phyloP scores from a whole-genome alignment of 495 filamentous ascomycete genomes.

The Daldinia grandis region DNA sequence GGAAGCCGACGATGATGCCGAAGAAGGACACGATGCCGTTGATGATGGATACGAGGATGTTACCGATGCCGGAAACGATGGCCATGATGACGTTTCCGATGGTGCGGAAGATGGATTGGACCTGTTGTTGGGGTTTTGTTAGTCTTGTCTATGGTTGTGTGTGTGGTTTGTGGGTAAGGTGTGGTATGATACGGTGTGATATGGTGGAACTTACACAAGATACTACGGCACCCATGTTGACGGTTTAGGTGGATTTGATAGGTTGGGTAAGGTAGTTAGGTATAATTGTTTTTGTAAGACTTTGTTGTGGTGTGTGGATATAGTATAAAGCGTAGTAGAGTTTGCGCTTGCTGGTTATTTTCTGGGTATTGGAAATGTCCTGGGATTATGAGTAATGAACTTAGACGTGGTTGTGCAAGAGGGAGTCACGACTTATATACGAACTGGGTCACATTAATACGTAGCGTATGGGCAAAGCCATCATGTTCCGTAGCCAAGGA shows the following conservation, averaged over 20 bases:
- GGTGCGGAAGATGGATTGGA: constrained; percentile 78
- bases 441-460: constrained; percentile 9
- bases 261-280: neutral
- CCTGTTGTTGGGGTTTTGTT: constrained; percentile 58
- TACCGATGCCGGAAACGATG: constrained; percentile 81
- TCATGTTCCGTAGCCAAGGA: constrained; percentile 14
- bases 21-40: constrained; percentile 78
- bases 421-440: constrained; percentile 26
- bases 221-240: constrained; percentile 92
- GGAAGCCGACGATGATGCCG: constrained; percentile 83
- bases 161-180: neutral
- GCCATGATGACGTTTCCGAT: constrained; percentile 87
- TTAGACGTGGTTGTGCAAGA: constrained; percentile 7
- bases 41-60: constrained; percentile 80
- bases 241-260: constrained; percentile 40
- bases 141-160: neutral
- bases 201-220: constrained; percentile 79
- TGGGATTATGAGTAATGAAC: neutral
- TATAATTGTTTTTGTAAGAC: constrained; percentile 10
- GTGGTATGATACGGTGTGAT: neutral
- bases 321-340: constrained; percentile 1
- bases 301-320: neutral
- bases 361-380: constrained; percentile 11
- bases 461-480: constrained; percentile 4
- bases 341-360: constrained; percentile 13